A percentile compares a stretch with the other conserved stretches of the same genome.
Evolutionary conservation across 2,329 filamentous ascomycete species (phyloP).

Genomic region (Fusarium verrucosum): DNA sequence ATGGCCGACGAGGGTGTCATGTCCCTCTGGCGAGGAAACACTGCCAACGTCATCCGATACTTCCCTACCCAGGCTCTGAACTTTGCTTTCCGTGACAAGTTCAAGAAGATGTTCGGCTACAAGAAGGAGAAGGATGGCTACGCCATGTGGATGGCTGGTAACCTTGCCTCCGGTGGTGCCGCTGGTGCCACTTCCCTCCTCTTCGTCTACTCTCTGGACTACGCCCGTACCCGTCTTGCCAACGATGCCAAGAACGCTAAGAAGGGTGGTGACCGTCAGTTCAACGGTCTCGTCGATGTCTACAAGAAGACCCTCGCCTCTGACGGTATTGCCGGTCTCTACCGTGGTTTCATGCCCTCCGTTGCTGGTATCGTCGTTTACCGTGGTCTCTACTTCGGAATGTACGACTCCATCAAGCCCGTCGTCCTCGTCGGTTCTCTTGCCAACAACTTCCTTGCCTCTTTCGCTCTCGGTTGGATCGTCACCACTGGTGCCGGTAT

Average conservation of each 20-base stretch:
- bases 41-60: constrained; percentile 99
- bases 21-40: constrained; percentile 99
- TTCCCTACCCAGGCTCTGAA: constrained; percentile 99
- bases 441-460: constrained; percentile 99
- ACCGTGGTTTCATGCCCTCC: constrained; percentile 99
- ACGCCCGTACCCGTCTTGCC: constrained; percentile 99
- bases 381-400: constrained; percentile 99
- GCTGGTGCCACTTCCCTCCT: constrained; percentile 99
- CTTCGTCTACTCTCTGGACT: constrained; percentile 99
- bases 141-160: constrained; percentile 98
- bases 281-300: constrained; percentile 99
- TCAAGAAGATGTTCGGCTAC: constrained; percentile 99
- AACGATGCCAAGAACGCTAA: constrained; percentile 99
- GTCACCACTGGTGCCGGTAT: constrained; percentile 99
- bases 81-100: constrained; percentile 99
- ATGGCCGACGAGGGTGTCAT: constrained; percentile 90
- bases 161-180: constrained; percentile 99
- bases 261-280: constrained; percentile 96
- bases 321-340: constrained; percentile 99
- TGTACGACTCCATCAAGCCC: constrained; percentile 99
- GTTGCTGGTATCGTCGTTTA: constrained; percentile 99
- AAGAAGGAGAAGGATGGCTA: constrained; percentile 99
- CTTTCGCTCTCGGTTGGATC: constrained; percentile 97
- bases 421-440: constrained; percentile 91
- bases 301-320: constrained; percentile 99